phyloP scores from a whole-genome alignment of 164 flowering plant genomes.

The Vitis vinifera region ASM3070453v1 NC_081811.1:25721001-25721500 shows the following conservation, averaged over 20 bases:
- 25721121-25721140: slow-evolving; percentile 55
- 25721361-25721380: neutral
- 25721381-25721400: neutral
- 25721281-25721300: neutral
- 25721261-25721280: neutral
- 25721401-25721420: neutral
- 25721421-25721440: slow-evolving; percentile 5
- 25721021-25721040: no score
- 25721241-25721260: neutral
- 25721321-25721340: neutral
- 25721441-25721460: neutral
- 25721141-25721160: slow-evolving; percentile 51
- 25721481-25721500: neutral
- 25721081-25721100: slow-evolving; percentile 14
- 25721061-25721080: neutral
- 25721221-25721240: neutral
- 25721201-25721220: neutral
- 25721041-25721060: no score
- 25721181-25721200: neutral
- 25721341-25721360: neutral
- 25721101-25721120: slow-evolving; percentile 59
- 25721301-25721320: neutral
- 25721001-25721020: slow-evolving; percentile 55
- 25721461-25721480: neutral
- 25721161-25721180: slow-evolving; percentile 23